These are phyloP conservation scores for Lactuca saligna DNA, from an alignment of 129 eudicot genomes.

Conservation along the genomic window DNA sequence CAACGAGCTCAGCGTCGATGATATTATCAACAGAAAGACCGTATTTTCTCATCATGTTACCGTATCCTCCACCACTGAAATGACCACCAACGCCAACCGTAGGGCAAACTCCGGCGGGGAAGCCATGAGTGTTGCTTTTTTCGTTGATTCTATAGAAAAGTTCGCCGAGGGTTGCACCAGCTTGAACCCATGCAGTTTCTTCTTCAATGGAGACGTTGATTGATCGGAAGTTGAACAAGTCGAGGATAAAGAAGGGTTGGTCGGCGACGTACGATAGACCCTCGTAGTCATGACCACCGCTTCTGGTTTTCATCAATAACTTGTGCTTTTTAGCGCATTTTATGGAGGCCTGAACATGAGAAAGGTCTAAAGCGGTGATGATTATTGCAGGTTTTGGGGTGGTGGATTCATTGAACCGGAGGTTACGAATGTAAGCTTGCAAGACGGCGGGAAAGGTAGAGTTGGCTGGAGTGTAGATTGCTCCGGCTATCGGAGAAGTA, in stretches of 20 bases:
- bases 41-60: constrained; percentile 48
- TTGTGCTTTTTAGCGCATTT: constrained; percentile 33
- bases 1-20: constrained; percentile 39
- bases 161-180: constrained; percentile 52
- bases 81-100: constrained; percentile 64
- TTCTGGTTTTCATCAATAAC: constrained; percentile 35
- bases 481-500: constrained; percentile 37
- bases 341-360: constrained; percentile 46
- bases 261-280: constrained; percentile 46
- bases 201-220: constrained; percentile 31
- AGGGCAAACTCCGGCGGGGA: constrained; percentile 59
- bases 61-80: constrained; percentile 51
- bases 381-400: constrained; percentile 46
- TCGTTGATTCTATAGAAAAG: constrained; percentile 43
- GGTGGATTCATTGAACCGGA: constrained; percentile 38
- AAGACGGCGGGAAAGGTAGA: constrained; percentile 36
- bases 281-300: constrained; percentile 59
- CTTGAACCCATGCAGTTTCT: constrained; percentile 51
- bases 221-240: constrained; percentile 38
- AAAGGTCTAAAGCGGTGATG: constrained; percentile 42
- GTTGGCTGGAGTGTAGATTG: constrained; percentile 39
- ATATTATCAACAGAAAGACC: constrained; percentile 53
- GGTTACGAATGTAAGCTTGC: constrained; percentile 41
- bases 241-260: constrained; percentile 42
- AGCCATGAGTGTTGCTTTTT: constrained; percentile 39